Base-by-base conservation (phyloP, 2,329 filamentous ascomycete species). In the Xylariales sp. region DNA sequence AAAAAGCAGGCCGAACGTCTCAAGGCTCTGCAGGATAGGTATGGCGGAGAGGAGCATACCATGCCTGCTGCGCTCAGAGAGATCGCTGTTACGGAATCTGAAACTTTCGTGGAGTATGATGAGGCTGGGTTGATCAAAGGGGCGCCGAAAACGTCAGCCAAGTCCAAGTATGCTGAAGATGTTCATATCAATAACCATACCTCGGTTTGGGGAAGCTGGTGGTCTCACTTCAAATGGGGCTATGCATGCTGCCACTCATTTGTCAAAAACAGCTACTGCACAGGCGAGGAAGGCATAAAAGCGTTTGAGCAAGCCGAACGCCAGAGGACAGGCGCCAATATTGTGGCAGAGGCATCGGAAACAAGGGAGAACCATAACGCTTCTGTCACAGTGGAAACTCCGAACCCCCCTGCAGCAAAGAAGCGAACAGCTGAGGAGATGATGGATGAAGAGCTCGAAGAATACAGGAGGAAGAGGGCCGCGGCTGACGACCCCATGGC, bases 251-350 rank as follows among this genome's bases (percentile, higher is more conserved):
- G 93, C 68, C 89, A 94, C 59, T 95, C 89, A 0, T 83, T 81
- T 16, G 78, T 95, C 45, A 96, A 95, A 66, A 97, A 98, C 63
- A 95, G 89, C 54, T 98, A 97, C 56, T 98, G 93, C 61, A 97
- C 91, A 0, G 93, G 93, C 18, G 88, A 93, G 43, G 87, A 86
- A 41, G 93, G 93, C 24, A 94, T 81, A 60, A 67, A 67, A 44
- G 90, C 88, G 1, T 89, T 87, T 62, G 83, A 90, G 50, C 83
- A 86, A 40, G 81, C 87, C 1, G 82, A 93, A 48, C 67, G 57
- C 49, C 78, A 74, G 55, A 62, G 71, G n/a, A 66, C 60, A 2
- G 73, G 76, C 15, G 65, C 54, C 2, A 63, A 60, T 33, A 52
- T 74, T 37, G 52, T 59, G 13, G 52, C 59, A 13, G 56, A 63